These are phyloP conservation scores for Stagonosporopsis rhizophila DNA, from an alignment of 2,329 filamentous ascomycete genomes.

Conservation along the genomic window DNA sequence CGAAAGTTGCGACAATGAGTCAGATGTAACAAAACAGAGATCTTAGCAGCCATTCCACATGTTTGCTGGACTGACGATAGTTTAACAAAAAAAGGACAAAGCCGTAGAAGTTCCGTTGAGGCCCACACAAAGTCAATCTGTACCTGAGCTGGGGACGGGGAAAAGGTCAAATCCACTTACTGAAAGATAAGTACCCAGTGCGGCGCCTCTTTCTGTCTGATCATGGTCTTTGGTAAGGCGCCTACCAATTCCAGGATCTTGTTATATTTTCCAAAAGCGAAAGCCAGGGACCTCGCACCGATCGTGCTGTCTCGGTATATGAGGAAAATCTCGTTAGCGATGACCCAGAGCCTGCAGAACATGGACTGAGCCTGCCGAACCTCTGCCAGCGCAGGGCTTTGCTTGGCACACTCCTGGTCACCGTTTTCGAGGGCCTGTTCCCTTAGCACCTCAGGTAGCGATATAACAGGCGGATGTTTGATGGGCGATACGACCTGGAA, in stretches of 20 bases:
- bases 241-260: slow-evolving; percentile 12
- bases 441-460: slow-evolving; percentile 9
- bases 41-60: background rate
- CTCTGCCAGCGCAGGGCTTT: slow-evolving; percentile 6
- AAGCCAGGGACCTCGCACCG: slow-evolving; percentile 15
- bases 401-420: background rate
- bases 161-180: slow-evolving; percentile 6
- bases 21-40: background rate
- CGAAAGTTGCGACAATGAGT: no score
- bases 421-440: background rate
- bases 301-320: slow-evolving; percentile 17
- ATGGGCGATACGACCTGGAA: slow-evolving; percentile 17
- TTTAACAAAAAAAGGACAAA: background rate
- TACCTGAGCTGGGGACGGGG: no score
- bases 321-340: slow-evolving; percentile 17
- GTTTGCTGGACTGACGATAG: background rate
- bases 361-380: slow-evolving; percentile 11
- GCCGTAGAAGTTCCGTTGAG: background rate
- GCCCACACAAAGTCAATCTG: background rate
- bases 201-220: slow-evolving; percentile 2
- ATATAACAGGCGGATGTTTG: slow-evolving; percentile 15
- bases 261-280: slow-evolving; percentile 20
- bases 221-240: slow-evolving; percentile 10
- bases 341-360: slow-evolving; percentile 18
- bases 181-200: slow-evolving; percentile 22